phyloP scores from a whole-genome alignment of 805 yeast species.

The Hanseniaspora jakobsenii region DNA sequence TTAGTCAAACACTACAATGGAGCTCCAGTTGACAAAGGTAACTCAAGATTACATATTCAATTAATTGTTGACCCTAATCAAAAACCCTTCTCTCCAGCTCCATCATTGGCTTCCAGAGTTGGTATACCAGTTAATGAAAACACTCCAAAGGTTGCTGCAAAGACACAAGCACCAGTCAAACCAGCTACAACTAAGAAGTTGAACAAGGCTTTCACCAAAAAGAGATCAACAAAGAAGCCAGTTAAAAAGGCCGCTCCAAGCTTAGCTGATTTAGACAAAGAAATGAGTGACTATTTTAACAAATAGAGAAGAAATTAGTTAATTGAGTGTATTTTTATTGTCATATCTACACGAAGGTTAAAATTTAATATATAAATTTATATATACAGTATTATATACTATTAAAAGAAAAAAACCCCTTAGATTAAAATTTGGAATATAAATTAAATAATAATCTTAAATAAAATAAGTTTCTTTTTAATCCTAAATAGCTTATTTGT shows the following conservation, averaged over 20 bases:
- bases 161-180: slow-evolving; percentile 12
- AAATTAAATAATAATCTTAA: background rate
- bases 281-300: slow-evolving; percentile 91
- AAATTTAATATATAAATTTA: background rate
- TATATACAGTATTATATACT: background rate
- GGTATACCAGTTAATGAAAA: slow-evolving; percentile 17
- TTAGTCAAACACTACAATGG: slow-evolving; percentile 82
- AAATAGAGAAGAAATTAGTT: no score
- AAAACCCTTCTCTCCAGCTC: slow-evolving; percentile 37
- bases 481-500: background rate
- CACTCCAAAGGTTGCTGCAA: slow-evolving; percentile 10
- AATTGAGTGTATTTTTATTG: no score
- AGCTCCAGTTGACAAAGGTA: slow-evolving; percentile 86
- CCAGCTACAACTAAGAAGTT: slow-evolving; percentile 17
- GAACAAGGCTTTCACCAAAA: slow-evolving; percentile 13
- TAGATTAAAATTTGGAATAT: no score
- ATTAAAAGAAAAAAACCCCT: no score
- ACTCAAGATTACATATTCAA: slow-evolving; percentile 62
- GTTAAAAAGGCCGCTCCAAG: slow-evolving; percentile 26
- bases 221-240: slow-evolving; percentile 20
- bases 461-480: background rate
- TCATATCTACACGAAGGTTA: background rate
- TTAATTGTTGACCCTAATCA: slow-evolving; percentile 74
- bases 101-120: slow-evolving; percentile 28
- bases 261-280: slow-evolving; percentile 88